Base-by-base conservation (phyloP, 495 filamentous ascomycete species). In the Talaromyces wortmannii region DNA sequence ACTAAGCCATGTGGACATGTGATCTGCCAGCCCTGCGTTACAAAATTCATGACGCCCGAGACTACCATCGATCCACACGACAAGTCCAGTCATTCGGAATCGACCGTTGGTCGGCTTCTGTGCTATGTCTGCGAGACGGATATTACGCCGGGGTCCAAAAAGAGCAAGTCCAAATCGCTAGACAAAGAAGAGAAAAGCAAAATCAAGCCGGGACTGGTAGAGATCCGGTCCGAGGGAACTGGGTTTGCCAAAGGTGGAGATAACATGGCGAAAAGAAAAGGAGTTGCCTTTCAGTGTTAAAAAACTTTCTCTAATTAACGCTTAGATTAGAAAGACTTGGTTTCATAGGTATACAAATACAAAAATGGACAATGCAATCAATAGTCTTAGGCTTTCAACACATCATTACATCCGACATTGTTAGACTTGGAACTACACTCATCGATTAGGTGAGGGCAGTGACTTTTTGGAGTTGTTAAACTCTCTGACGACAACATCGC, bases 1-100 rank as follows among this genome's bases (percentile, higher is more conserved):
- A 88, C 91, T 2, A 94, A 91, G 68, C 91, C 92, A 0, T 98
- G 94, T 64, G 94, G 94, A 0, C 94, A 98, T 62, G 90, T 97
- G 4, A 75, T 97, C 6, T 98, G 94, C 70, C 85, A 88, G 57
- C 89, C 83, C 15, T 98, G 94, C 63, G 88, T 90, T 3, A 81
- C 83, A 45, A 90, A 94, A 62, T 96, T 98, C 68, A 89, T 97
- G 83, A 83, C 75, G 17, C 79, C 83, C 0, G 73, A 78, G 42
- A 71, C 78, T 29, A 71, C 69, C 3, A 72, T 76, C 3, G 86
- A 92, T 64, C 85, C 89, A 3, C 89, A 92, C 60, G 76, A 31
- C 23, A 23, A 23, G n/a, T 33, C 45, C 76, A 44, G 69, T 75
- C 0, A 78, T 78, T 2, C 79, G 83, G 44, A 72, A 69, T 7